phyloP scores from a whole-genome alignment of 2,329 filamentous ascomycete genomes.

The Penicillium sp. region DNA sequence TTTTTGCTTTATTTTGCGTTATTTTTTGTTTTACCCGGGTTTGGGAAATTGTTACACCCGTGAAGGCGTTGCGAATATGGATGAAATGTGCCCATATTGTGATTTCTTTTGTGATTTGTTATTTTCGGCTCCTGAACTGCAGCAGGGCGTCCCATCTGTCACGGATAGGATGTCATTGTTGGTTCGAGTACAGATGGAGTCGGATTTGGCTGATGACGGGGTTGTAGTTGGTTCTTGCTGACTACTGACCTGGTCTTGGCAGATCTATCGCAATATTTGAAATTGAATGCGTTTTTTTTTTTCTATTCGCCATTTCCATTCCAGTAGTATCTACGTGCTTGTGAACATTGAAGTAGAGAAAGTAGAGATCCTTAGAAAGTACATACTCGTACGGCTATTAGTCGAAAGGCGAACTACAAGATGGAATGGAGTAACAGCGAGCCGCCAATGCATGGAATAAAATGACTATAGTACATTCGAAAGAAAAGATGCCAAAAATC shows the following conservation, averaged over 20 bases:
- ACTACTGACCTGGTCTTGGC: not conserved
- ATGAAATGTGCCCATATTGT: not conserved
- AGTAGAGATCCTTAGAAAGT: too few species aligned
- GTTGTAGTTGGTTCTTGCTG: not conserved
- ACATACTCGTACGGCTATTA: not conserved
- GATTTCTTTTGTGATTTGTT: not conserved
- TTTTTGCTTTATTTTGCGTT: not conserved
- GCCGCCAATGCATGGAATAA: conserved; percentile 22
- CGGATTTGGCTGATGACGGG: not conserved
- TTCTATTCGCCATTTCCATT: not conserved
- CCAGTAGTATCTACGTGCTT: not conserved
- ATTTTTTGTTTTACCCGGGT: not conserved
- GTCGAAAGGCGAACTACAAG: not conserved
- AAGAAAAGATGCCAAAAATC: conserved; percentile 27
- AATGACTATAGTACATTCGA: conserved; percentile 29
- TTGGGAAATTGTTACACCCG: not conserved
- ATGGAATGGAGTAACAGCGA: conserved; percentile 9
- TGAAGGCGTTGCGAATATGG: too few species aligned
- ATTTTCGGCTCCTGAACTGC: not conserved
- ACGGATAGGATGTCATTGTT: not conserved
- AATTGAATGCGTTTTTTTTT: not conserved
- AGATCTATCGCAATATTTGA: not conserved
- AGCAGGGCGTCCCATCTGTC: not conserved
- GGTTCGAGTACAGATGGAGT: not conserved
- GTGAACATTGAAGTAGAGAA: not conserved